A percentile compares a stretch with the other conserved stretches of the same genome.
Conservation (phyloP, 2,329 filamentous ascomycete genomes). For the Paecilomyces formosus region DNA sequence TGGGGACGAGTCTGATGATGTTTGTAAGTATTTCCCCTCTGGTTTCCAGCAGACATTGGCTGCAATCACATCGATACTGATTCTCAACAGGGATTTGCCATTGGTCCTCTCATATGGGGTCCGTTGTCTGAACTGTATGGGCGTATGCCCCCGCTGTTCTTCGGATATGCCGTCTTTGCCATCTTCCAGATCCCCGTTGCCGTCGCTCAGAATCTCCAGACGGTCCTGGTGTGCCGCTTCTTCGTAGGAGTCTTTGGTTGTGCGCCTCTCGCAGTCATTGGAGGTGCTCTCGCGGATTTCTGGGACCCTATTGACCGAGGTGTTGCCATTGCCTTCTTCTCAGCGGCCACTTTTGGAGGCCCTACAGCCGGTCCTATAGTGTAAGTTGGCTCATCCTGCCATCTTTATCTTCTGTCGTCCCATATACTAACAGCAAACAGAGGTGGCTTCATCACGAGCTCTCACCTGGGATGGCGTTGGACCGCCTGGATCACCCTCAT, state of each 20-base stretch:
- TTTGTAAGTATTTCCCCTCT: conserved; percentile 18
- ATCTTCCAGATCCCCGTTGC: conserved; percentile 51
- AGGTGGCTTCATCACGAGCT: conserved; percentile 44
- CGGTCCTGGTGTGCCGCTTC: conserved; percentile 49
- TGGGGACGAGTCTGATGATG: conserved; percentile 45
- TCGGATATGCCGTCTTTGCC: conserved; percentile 41
- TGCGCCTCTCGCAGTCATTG: conserved; percentile 44
- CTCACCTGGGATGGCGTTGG: conserved; percentile 51
- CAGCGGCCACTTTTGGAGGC: conserved; percentile 41
- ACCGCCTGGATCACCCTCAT: conserved; percentile 51
- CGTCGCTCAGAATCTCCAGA: conserved; percentile 46
- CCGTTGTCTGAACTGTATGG: conserved; percentile 45
- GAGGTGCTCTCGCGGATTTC: conserved; percentile 44
- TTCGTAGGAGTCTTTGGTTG: conserved; percentile 47
- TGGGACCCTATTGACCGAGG: conserved; percentile 43
- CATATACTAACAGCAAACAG: conserved; percentile 4
- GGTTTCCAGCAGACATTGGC: background rate
- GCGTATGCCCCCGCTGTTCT: conserved; percentile 41
- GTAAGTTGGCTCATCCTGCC: conserved; percentile 7
- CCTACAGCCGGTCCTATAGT: conserved; percentile 43
- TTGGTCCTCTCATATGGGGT: conserved; percentile 35
- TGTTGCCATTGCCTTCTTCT: conserved; percentile 40
- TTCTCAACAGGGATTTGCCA: conserved; percentile 24
- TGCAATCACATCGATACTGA: background rate
- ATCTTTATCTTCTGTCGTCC: background rate